Conservation (phyloP, 1,284 basidiomycete genomes). For the Ceratobasidium sp. region DNA sequence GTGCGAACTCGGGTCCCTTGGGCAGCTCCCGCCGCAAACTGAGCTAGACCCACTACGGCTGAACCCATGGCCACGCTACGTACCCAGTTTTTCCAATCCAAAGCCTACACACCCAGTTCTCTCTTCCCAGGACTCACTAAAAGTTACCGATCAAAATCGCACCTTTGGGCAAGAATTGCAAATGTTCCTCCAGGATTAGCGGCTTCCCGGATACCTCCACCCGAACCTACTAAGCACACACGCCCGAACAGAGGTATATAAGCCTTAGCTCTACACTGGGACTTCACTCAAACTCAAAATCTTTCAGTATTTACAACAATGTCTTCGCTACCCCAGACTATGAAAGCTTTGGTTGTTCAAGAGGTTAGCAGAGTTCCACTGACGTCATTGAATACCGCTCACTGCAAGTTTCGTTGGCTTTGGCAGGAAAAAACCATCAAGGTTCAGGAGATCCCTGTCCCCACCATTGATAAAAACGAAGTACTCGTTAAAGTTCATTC, state of each 20-base stretch:
- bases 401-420: neutral
- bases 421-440: conserved; percentile 20
- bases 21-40: too few relatives aligned
- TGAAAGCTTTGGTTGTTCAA: conserved; percentile 33
- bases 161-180: too few relatives aligned
- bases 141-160: too few relatives aligned
- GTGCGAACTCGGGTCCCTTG: too few relatives aligned
- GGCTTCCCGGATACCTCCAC: too few relatives aligned
- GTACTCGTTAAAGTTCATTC: conserved; percentile 47
- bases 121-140: too few relatives aligned
- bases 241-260: neutral
- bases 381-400: neutral
- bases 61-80: too few relatives aligned
- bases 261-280: neutral
- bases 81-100: too few relatives aligned
- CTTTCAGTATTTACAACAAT: neutral
- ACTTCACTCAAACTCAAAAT: neutral
- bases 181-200: too few relatives aligned
- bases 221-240: too few relatives aligned
- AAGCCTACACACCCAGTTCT: too few relatives aligned
- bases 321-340: conserved; percentile 17
- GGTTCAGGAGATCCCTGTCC: conserved; percentile 41
- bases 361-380: neutral
- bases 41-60: too few relatives aligned
- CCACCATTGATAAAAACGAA: conserved; percentile 42